Evolutionary conservation across 1,139 yeast species (phyloP).

Genomic region (Kluyveromyces sp.): DNA sequence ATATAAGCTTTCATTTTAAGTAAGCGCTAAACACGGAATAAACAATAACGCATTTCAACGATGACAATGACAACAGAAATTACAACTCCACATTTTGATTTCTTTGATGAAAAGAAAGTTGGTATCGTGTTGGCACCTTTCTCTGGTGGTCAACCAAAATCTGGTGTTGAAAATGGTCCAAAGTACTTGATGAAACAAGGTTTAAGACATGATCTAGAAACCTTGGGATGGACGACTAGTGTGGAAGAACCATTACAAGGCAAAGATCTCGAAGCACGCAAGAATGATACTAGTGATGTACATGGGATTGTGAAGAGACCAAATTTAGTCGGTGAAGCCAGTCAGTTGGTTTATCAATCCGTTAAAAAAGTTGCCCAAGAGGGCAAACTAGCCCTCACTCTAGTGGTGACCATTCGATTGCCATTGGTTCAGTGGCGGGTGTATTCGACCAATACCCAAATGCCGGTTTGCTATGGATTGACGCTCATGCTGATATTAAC

Average conservation of each 20-base stretch:
- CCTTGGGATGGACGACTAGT: conserved; percentile 64
- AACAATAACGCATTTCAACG: too few relatives aligned
- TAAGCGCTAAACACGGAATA: too few relatives aligned
- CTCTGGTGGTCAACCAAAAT: conserved; percentile 93
- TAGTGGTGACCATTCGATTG: conserved; percentile 96
- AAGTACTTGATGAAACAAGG: conserved; percentile 68
- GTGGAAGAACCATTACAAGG: conserved; percentile 52
- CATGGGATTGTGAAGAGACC: conserved; percentile 65
- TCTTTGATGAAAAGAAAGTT: conserved; percentile 45
- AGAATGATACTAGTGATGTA: conserved; percentile 38
- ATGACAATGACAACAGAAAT: background rate
- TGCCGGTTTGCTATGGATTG: conserved; percentile 90
- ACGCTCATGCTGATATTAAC: conserved; percentile 96
- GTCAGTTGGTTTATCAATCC: conserved; percentile 54
- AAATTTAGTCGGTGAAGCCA: conserved; percentile 65
- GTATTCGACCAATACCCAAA: conserved; percentile 74
- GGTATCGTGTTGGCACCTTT: conserved; percentile 79
- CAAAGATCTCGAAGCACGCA: conserved; percentile 36
- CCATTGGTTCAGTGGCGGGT: conserved; percentile 87
- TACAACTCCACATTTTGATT: conserved; percentile 37
- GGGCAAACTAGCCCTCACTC: conserved; percentile 64
- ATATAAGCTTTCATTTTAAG: too few relatives aligned
- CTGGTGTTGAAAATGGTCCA: conserved; percentile 95
- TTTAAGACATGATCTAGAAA: conserved; percentile 50
- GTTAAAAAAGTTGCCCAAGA: conserved; percentile 41